A percentile compares a stretch with the other conserved stretches of the same genome.
These are phyloP conservation scores for Nakazawaea laoshanensis DNA, from an alignment of 805 yeast genomes.

Conservation along the genomic window DNA sequence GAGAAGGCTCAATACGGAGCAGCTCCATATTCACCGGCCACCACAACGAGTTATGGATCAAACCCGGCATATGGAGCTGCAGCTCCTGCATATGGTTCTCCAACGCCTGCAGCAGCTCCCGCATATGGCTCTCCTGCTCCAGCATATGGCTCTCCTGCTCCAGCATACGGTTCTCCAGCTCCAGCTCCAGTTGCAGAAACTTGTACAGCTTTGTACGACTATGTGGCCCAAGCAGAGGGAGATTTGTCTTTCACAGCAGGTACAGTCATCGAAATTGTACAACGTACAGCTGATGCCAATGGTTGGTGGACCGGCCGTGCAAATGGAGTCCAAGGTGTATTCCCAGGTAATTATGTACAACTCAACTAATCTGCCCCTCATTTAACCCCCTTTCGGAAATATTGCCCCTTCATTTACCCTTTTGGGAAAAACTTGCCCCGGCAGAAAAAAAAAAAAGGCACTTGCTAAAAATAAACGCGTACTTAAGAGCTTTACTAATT, in stretches of 20 bases:
- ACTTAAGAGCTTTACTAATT: too few relatives aligned
- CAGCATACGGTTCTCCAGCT: slow-evolving; percentile 20
- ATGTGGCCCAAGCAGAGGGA: slow-evolving; percentile 87
- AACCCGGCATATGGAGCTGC: slow-evolving; percentile 18
- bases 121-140: slow-evolving; percentile 17
- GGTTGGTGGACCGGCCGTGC: slow-evolving; percentile 98
- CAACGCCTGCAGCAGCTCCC: slow-evolving; percentile 9
- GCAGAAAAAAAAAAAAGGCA: too few relatives aligned
- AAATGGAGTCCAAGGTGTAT: slow-evolving; percentile 82
- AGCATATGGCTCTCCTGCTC: slow-evolving; percentile 17
- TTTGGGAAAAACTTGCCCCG: too few relatives aligned
- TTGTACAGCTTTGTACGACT: slow-evolving; percentile 88
- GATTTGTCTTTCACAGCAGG: slow-evolving; percentile 88
- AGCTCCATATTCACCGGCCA: slow-evolving; percentile 16
- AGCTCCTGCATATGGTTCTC: slow-evolving; percentile 18
- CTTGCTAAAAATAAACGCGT: too few relatives aligned
- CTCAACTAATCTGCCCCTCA: too few relatives aligned
- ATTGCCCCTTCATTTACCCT: too few relatives aligned
- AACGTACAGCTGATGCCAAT: slow-evolving; percentile 73
- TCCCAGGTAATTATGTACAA: slow-evolving; percentile 96
- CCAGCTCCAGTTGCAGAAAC: slow-evolving; percentile 38
- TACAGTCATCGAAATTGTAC: slow-evolving; percentile 71
- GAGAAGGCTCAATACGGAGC: slow-evolving; percentile 16
- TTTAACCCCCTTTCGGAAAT: too few relatives aligned
- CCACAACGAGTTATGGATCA: slow-evolving; percentile 13